Evolutionary conservation across 1,284 basidiomycete species (phyloP).

Genomic region (Rhodotorula sp.): DNA sequence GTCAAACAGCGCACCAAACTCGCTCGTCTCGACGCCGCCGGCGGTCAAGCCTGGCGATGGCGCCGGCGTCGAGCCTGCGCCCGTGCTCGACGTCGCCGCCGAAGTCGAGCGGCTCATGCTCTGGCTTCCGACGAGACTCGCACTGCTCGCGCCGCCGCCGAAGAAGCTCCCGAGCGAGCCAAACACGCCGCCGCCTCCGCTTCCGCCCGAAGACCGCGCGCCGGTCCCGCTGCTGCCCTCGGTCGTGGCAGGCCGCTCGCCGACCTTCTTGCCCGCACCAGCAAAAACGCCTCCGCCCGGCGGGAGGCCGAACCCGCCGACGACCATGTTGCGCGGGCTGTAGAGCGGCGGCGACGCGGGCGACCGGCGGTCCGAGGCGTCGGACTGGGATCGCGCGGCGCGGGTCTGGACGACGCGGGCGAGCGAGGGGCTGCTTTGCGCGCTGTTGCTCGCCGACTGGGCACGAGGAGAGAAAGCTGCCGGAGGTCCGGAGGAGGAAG

Average conservation of each 20-base stretch:
- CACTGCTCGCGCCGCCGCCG: not conserved
- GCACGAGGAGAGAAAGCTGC: too few relatives aligned
- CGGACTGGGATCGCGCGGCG: conserved; percentile 18
- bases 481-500: not conserved
- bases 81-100: conserved; percentile 9
- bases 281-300: conserved; percentile 19
- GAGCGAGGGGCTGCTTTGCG: conserved; percentile 1
- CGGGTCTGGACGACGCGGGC: conserved; percentile 14
- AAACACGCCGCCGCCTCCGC: conserved; percentile 14
- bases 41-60: not conserved
- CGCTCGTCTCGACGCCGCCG: conserved; percentile 17
- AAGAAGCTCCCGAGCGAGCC: conserved; percentile 26
- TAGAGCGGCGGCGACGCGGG: not conserved
- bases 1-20: conserved; percentile 40
- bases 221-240: not conserved
- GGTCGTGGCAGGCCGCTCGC: not conserved
- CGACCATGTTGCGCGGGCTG: conserved; percentile 10
- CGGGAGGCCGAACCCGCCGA: conserved; percentile 14
- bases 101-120: conserved; percentile 4
- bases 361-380: conserved; percentile 24
- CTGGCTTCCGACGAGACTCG: not conserved
- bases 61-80: conserved; percentile 3
- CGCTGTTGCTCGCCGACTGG: not conserved
- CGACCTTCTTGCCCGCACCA: not conserved
- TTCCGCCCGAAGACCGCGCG: too few relatives aligned